Base-by-base conservation (phyloP, 2,329 filamentous ascomycete species). In the Colletotrichum aenigma region DNA sequence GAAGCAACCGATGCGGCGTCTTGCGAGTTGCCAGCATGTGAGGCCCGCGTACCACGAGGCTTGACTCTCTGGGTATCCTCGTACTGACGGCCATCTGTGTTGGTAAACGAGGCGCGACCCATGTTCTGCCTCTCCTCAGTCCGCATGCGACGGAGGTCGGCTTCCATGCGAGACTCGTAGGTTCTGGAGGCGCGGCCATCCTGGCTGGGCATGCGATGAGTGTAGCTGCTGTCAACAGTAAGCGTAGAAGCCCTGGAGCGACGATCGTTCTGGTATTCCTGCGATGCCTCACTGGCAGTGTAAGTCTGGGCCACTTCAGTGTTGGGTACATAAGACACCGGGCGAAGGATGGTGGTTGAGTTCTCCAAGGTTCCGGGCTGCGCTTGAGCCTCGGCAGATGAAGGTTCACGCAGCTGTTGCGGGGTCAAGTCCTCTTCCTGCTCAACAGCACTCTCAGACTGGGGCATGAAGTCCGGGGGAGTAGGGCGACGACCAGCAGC, bases 381-480 rank as follows among this genome's bases (percentile, higher is more conserved):
- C 24, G 30, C 18, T 16, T 24, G 62, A 38, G 62, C 30, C 30
- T 28, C 69, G 28, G 34, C 18, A 26, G 43, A 64, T 32, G 62
- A 66, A 72, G 60, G 61, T 66, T 56, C 60, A 26, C 30, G 32
- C 24, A 28, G 55, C n/a, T 67, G 73, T 61, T 56, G 55, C 32
- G 26, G 38, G 62, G 62, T 66, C 32, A 36, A 18, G 21, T 67
- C 62, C 66, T 66, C 55, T 66, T 58, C 62, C 58, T 21, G 24
- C 62, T 64, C 62, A 61, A n/a, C 16, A 55, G 30, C 58, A 28
- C 56, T 60, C 34, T 30, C 21, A 34, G 38, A 48, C 38, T 52
- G 70, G 32, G 52, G 71, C 70, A 76, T 73, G 15, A 69, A 66
- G 70, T 58, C 58, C n/a, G 52, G 48, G 12, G 58, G 64, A 13